phyloP scores from a whole-genome alignment of 2,329 filamentous ascomycete species.

The Botrytis tulipae region DNA sequence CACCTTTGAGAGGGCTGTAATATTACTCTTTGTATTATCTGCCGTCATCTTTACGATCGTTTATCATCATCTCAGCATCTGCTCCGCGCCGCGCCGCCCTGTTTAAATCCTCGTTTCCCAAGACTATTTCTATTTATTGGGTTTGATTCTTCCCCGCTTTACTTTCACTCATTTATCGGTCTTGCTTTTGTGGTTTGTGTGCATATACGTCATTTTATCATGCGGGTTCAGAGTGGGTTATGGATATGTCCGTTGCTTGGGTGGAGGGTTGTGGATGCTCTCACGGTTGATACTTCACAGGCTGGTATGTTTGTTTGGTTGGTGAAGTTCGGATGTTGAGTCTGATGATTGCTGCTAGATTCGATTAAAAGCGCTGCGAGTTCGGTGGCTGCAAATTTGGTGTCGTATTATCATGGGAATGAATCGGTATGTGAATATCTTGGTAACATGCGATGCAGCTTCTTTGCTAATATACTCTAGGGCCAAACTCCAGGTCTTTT shows the following conservation, averaged over 20 bases:
- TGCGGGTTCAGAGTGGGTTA: conserved; percentile 31
- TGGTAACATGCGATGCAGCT: conserved; percentile 41
- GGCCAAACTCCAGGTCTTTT: conserved; percentile 51
- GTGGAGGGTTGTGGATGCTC: conserved; percentile 23
- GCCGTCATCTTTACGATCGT: conserved; percentile 14
- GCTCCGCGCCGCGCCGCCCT: neutral
- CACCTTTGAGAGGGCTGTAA: conserved; percentile 35
- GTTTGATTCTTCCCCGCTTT: neutral
- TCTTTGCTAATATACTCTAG: conserved; percentile 44
- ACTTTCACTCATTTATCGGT: conserved; percentile 5
- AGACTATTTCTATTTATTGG: conserved; percentile 17
- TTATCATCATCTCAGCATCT: neutral
- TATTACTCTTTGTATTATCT: conserved; percentile 4
- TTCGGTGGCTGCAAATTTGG: conserved; percentile 46
- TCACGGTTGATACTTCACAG: conserved; percentile 33
- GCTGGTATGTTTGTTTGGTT: conserved; percentile 27
- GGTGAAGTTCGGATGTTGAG: neutral
- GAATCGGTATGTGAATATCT: conserved; percentile 40
- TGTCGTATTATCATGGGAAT: conserved; percentile 53
- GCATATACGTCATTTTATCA: conserved; percentile 24
- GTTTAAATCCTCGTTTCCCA: conserved; percentile 8
- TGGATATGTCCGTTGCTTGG: conserved; percentile 30
- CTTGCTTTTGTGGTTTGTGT: neutral
- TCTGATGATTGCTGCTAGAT: conserved; percentile 27
- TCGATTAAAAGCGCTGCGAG: conserved; percentile 40